These are phyloP conservation scores for Protea cynaroides DNA, from an alignment of 164 flowering plant species.

Conservation along the genomic window DNA sequence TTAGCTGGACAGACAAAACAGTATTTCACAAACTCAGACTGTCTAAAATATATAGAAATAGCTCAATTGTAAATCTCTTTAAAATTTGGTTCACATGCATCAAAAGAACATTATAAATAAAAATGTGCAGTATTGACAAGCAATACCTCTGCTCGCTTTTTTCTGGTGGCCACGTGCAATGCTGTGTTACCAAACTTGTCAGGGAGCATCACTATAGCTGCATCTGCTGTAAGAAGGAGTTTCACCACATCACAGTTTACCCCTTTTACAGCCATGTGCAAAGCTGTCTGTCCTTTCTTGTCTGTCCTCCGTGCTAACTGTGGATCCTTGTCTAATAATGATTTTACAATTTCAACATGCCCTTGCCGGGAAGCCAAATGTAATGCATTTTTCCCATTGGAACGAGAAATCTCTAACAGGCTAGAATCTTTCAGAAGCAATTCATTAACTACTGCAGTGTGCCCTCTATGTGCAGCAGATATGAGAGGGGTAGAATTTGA, in stretches of 20 bases:
- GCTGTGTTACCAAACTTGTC: slow-evolving; percentile 80
- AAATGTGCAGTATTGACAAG: not conserved
- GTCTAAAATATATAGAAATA: no score
- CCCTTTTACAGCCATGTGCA: slow-evolving; percentile 94
- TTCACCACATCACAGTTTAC: slow-evolving; percentile 60
- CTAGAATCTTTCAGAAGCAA: slow-evolving; percentile 51
- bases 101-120: not conserved
- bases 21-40: no score
- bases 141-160: slow-evolving; percentile 76
- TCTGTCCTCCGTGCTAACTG: slow-evolving; percentile 73
- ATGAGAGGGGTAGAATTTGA: slow-evolving; percentile 78
- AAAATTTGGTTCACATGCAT: not conserved
- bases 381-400: slow-evolving; percentile 81
- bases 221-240: slow-evolving; percentile 69
- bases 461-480: slow-evolving; percentile 78
- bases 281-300: slow-evolving; percentile 84
- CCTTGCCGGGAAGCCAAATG: slow-evolving; percentile 77
- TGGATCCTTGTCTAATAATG: slow-evolving; percentile 60
- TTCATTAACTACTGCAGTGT: slow-evolving; percentile 58
- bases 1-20: no score
- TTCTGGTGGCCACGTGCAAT: slow-evolving; percentile 82
- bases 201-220: slow-evolving; percentile 87
- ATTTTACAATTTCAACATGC: slow-evolving; percentile 69
- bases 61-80: no score
- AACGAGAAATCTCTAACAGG: slow-evolving; percentile 57